Evolutionary conservation across 306 rosid genomes (phyloP).

Genomic region (Dalbergia cochinchinensis): DNA sequence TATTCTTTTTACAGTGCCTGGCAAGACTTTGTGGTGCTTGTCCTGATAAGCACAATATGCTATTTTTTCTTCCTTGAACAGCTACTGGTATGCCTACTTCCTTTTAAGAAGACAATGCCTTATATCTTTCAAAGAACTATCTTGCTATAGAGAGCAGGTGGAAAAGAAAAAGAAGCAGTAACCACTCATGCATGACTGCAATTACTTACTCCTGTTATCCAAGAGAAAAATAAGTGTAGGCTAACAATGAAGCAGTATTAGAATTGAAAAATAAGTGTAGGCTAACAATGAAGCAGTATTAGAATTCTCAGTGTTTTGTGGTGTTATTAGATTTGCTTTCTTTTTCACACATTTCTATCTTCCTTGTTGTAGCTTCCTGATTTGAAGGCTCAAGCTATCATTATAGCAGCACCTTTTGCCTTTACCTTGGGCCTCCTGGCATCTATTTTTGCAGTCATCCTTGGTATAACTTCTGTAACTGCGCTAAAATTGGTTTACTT

Average conservation of each 20-base stretch:
- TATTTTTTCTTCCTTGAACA: constrained; percentile 98
- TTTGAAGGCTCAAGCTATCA: constrained; percentile 84
- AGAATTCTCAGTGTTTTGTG: no score
- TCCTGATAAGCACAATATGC: constrained; percentile 91
- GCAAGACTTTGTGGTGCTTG: constrained; percentile 98
- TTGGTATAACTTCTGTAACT: constrained; percentile 63
- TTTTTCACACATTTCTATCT: constrained; percentile 21
- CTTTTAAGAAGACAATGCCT: constrained; percentile 37
- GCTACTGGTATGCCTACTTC: constrained; percentile 82
- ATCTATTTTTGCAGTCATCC: constrained; percentile 79
- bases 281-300: no score
- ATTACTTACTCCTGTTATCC: not conserved
- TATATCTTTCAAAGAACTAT: constrained; percentile 19
- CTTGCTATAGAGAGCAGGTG: not conserved
- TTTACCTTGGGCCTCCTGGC: constrained; percentile 84
- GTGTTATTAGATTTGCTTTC: no score
- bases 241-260: no score
- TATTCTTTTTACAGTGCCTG: constrained; percentile 72
- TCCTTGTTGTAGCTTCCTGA: constrained; percentile 69
- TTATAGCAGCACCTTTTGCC: constrained; percentile 88
- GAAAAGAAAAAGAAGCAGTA: constrained; percentile 5
- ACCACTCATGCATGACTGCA: not conserved
- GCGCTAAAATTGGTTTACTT: not conserved
- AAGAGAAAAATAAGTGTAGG: no score
- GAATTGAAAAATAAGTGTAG: no score